Base-by-base conservation (phyloP, 2,329 filamentous ascomycete genomes). In the Acrodontium crateriforme region DNA sequence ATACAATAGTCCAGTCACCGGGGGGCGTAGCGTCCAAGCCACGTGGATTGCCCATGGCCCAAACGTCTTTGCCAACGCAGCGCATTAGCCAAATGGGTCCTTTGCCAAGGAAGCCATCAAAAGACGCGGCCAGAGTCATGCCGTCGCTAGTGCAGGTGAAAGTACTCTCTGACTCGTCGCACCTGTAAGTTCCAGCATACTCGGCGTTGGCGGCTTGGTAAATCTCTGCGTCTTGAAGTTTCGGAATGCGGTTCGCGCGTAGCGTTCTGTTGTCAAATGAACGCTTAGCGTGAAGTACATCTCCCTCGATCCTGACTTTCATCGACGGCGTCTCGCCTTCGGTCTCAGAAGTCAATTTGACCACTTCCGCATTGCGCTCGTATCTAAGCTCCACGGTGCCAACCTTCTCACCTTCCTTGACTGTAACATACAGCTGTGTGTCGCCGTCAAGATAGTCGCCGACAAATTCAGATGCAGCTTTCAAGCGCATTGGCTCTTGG, bases 1-100 rank as follows among this genome's bases (percentile, higher is more conserved):
- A 53, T 3, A 53, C 46, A 1, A 61, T 34, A 1, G 59, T 62
- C 59, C 59, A 62, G 27, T 60, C 50, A 3, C 58, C 57, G 1
- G 57, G 58, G 1, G 58, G 49, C 4, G 52, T 49, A 1, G 55
- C 50, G 38, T 63, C 59, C 31, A 62, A 36, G 8, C 53, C 54
- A 24, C 59, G 42, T 4, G 54, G 54, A 32, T 53, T 55, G 1
- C 46, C 44, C 14, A 62, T 37, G 0, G 36, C 35, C 52, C 55
- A 62, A 3, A 60, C 44, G 36, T 61, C 50, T 18, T 50, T 41
- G 2, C 54, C 57, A 4, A 62, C 29, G 17, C 50, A 49, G 9
- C 42, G 38, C 49, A 62, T 57, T 2, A 54, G 31, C 27, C 53
- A 49, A 3, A 44, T 39, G 2, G 55, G 50, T 2, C 59, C 58